Evolutionary conservation across 805 yeast species (phyloP), one percentile per base, ranked within the genome.

Genomic region (Lipomyces chichibuensis): DNA sequence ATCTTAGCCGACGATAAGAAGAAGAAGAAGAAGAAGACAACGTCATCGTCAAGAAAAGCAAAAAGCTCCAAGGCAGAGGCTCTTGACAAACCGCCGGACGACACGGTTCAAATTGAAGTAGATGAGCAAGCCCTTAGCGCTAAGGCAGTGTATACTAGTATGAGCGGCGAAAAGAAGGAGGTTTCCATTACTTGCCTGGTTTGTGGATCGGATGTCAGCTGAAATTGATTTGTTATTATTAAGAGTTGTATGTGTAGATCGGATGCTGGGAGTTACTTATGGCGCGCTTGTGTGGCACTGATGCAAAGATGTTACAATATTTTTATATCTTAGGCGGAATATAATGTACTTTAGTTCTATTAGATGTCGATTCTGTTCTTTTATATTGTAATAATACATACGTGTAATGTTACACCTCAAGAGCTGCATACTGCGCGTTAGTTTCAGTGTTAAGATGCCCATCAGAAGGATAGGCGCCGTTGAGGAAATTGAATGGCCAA

Each of bases 161-260:
- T 1, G 55, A 33, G 33, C 27, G 66, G 66, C 23, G 59, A 27
- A 17, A 9, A 9, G 51, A 64, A 64, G 35, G 46, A 51, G 49
- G 64, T 58, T n/a, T 32, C 64, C 7, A 64, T 64, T 23, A 33
- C 57, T 17, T 64, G 67, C 37, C 29, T 64, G 51, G 13, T 33
- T 37, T 60, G 63, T 27, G 57, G 33, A 7, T 20, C 35, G 7
- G 25, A n/a, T 8, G 25, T 51, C 20, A 59, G 62, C 56, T 51
- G 33, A 46, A 43, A 43, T 17, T 17, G 3, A 6, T 2, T 43
- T 43, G 49, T 43, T 17, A 17, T 43, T 43, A 17, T 43, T 8
- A 43, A 17, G 3, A 35, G 14, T 35, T 13, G 39, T 35, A 9
- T 35, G 11, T 13, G 14, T 2, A 35, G 37, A 13, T 27, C 29